Evolutionary conservation across 768 basidiomycete genomes (phyloP), one percentile per base, ranked within the genome.

Genomic region (Podaxis carcinomalis): DNA sequence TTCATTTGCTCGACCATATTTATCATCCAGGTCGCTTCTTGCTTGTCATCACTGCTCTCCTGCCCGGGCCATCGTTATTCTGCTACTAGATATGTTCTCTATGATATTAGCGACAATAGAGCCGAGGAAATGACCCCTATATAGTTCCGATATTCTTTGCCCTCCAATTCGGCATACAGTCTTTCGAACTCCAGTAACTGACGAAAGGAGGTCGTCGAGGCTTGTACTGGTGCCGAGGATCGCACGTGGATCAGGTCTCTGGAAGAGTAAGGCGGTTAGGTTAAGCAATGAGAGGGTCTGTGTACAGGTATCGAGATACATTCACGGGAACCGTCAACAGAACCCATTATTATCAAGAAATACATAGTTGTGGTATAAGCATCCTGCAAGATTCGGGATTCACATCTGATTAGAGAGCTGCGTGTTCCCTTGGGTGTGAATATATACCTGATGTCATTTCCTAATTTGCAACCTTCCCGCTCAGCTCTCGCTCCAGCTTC

Each of bases 401-500:
- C 40, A 1, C 42, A 44, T 16, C 42, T 44, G 21, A 19, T 46
- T 27, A 47, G 44, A 27, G 23, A 16, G 52, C 1, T 37, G 39
- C 16, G 28, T 23, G 40, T 28, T 32, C 35, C 19, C 25, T 4
- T 57, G 23, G 37, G 47, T 37, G 32, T 47, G 28, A 42, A 40
- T 10, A 27, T n/a, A 39, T 28, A 50, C 28, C 32, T 50, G 57
- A 5, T 57, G 23, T 4, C 36, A 23, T 16, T 23, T 50, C 49
- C 50, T 64, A 16, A 53, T 65, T 67, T 7, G 19, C 44, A 52
- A 16, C 21, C 52, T 83, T 81, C 25, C 79, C 81, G 49, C 74
- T 75, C 44, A 87, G 72, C 68, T 83, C 80, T 35, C 75, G 76
- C 70, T 95, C 92, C 36, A 89, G 66, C 50, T 77, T 75, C 62